Percentiles rank a stretch among this genome's conserved stretches.
phyloP scores from a whole-genome alignment of 768 basidiomycete species.

The Kwoniella sp. region DNA sequence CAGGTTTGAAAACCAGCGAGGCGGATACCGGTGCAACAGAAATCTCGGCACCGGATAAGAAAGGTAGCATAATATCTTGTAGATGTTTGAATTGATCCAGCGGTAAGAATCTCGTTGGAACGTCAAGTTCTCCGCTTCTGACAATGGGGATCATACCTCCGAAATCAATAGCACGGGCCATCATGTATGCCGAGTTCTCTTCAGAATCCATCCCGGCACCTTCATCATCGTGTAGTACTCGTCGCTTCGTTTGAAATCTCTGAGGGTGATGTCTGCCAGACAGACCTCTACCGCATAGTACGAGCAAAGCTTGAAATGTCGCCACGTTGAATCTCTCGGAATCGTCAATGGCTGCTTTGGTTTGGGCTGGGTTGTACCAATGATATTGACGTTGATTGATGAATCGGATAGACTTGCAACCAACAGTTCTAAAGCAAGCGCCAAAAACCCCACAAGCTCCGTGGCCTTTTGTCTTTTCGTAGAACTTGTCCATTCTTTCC shows the following conservation, averaged over 20 bases:
- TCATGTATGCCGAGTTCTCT: conserved; percentile 3
- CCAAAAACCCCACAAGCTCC: not conserved
- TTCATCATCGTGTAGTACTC: not conserved
- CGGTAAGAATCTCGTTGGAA: conserved; percentile 3
- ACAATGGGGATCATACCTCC: conserved; percentile 11
- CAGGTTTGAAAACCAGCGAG: not conserved
- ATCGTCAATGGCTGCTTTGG: not conserved
- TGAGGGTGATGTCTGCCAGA: not conserved
- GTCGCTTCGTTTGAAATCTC: not conserved
- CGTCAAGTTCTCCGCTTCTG: not conserved
- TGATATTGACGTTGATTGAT: conserved; percentile 21
- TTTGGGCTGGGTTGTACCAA: conserved; percentile 12
- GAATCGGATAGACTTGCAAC: conserved; percentile 17
- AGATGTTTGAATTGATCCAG: conserved; percentile 6
- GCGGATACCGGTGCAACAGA: not conserved
- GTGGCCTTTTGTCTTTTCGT: not conserved
- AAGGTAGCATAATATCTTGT: conserved; percentile 9
- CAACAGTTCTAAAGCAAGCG: conserved; percentile 2
- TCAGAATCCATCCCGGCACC: not conserved
- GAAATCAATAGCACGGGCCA: conserved; percentile 12
- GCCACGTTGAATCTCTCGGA: conserved; percentile 9
- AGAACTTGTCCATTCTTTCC: not conserved
- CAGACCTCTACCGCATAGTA: conserved; percentile 3
- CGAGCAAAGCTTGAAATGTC: conserved; percentile 5
- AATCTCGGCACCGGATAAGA: not conserved